Conservation (phyloP, 2,329 filamentous ascomycete species). For the Colletotrichum sp. region DNA sequence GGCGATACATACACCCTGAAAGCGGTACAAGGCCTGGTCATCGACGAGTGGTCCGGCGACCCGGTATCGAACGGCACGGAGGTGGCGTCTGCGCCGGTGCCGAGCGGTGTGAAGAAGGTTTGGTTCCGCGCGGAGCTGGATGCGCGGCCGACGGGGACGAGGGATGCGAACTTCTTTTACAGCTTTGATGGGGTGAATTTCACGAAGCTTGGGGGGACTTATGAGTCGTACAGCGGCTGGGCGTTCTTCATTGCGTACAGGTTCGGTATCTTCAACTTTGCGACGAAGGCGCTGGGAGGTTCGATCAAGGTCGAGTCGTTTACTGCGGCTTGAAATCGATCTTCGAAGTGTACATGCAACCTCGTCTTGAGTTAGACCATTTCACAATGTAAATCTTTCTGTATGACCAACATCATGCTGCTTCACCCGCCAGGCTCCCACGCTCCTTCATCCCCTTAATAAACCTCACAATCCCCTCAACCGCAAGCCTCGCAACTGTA, state of each 20-base stretch:
- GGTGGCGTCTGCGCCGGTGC: conserved; percentile 23
- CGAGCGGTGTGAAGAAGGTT: conserved; percentile 20
- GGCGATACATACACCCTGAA: conserved; percentile 31
- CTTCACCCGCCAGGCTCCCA: fast-evolving
- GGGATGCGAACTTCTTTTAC: conserved; percentile 23
- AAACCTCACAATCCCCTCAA: neutral
- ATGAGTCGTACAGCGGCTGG: conserved; percentile 45
- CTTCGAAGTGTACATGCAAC: neutral
- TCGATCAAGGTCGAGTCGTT: conserved; percentile 33
- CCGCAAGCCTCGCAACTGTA: neutral
- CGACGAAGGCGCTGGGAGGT: conserved; percentile 46
- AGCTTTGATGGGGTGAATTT: conserved; percentile 29
- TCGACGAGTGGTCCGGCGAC: conserved; percentile 33
- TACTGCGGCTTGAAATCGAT: conserved; percentile 5
- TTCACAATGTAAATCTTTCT: neutral
- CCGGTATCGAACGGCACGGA: conserved; percentile 22
- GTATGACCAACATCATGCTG: neutral
- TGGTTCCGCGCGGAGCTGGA: conserved; percentile 29
- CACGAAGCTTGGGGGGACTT: conserved; percentile 32
- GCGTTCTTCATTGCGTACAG: conserved; percentile 53
- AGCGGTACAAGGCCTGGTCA: conserved; percentile 40
- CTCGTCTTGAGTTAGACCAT: too few species aligned
- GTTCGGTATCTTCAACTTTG: conserved; percentile 54
- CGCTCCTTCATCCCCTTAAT: neutral
- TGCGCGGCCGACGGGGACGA: conserved; percentile 23